These are phyloP conservation scores for Sicyos edulis DNA, from an alignment of 306 rosid species.

Conservation along the genomic window DNA sequence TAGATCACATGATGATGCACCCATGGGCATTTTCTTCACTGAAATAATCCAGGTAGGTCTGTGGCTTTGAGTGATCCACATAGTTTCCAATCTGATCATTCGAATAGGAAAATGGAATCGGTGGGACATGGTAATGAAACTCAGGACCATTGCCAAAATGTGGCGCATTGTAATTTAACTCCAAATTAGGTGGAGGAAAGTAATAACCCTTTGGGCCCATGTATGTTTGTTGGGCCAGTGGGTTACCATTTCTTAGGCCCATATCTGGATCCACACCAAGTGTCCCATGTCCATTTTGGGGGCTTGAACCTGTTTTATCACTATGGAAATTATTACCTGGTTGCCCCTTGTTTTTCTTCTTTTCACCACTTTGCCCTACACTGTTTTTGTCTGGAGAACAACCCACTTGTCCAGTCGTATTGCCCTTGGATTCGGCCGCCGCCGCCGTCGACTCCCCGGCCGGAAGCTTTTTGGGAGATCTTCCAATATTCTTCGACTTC, in stretches of 20 bases:
- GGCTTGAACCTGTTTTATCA: conserved; percentile 19
- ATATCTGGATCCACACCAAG: conserved; percentile 17
- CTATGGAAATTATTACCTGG: conserved; percentile 22
- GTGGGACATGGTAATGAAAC: conserved; percentile 34
- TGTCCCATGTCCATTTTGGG: conserved; percentile 21
- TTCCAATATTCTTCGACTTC: conserved; percentile 22
- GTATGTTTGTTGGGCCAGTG: conserved; percentile 32
- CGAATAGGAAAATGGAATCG: conserved; percentile 36
- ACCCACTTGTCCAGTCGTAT: conserved; percentile 20
- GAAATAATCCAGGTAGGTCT: conserved; percentile 48
- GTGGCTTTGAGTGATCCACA: conserved; percentile 31
- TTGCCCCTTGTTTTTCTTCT: conserved; percentile 33
- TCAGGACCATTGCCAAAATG: conserved; percentile 37
- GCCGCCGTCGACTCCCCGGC: conserved; percentile 11
- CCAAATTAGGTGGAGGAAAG: conserved; percentile 29
- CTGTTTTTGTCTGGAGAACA: conserved; percentile 20
- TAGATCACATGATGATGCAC: conserved; percentile 57
- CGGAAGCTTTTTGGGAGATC: conserved; percentile 25
- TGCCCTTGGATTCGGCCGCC: conserved; percentile 17
- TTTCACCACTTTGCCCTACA: conserved; percentile 26
- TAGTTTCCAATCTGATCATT: conserved; percentile 26
- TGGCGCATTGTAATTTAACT: conserved; percentile 31
- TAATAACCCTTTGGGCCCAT: conserved; percentile 28
- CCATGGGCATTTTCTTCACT: conserved; percentile 85
- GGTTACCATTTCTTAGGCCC: conserved; percentile 34